A percentile compares a stretch with the other conserved stretches of the same genome.
Evolutionary conservation across 352 stramenopile genomes (phyloP).

Genomic region (Thraustochytrium sp.): DNA sequence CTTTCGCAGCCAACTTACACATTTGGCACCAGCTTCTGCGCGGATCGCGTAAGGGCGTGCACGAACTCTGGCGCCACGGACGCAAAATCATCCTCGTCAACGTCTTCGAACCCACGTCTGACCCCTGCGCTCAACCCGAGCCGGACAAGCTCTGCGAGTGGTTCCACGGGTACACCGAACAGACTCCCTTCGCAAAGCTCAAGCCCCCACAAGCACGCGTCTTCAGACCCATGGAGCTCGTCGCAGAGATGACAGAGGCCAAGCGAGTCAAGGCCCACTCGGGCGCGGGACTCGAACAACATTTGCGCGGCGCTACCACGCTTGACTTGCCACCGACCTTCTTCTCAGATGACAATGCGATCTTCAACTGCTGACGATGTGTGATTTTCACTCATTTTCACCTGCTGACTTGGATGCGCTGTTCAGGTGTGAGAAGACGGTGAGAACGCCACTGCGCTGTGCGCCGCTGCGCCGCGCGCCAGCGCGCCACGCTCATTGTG

Average conservation of each 20-base stretch:
- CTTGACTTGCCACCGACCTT: no score
- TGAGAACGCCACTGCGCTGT: no score
- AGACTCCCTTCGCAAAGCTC: background rate
- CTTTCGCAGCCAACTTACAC: background rate
- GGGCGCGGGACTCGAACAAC: no score
- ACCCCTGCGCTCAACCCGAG: background rate
- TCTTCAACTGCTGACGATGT: no score
- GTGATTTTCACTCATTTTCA: no score
- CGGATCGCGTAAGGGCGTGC: constrained; percentile 9
- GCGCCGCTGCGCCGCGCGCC: no score
- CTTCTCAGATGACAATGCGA: no score
- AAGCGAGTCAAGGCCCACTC: background rate
- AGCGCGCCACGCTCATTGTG: no score
- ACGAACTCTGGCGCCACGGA: background rate
- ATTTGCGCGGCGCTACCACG: no score
- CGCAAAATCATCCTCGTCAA: constrained; percentile 33
- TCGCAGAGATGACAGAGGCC: background rate
- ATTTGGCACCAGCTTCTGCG: constrained; percentile 41
- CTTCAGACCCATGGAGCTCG: background rate
- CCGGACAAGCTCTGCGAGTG: background rate
- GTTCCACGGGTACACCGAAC: background rate
- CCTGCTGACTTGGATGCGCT: no score
- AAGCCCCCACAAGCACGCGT: background rate
- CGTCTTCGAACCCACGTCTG: background rate
- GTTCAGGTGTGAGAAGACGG: no score